Percentiles rank a stretch among this genome's conserved stretches.
phyloP scores from a whole-genome alignment of 179 eudicot genomes.

The Beta macrorhiza region DNA sequence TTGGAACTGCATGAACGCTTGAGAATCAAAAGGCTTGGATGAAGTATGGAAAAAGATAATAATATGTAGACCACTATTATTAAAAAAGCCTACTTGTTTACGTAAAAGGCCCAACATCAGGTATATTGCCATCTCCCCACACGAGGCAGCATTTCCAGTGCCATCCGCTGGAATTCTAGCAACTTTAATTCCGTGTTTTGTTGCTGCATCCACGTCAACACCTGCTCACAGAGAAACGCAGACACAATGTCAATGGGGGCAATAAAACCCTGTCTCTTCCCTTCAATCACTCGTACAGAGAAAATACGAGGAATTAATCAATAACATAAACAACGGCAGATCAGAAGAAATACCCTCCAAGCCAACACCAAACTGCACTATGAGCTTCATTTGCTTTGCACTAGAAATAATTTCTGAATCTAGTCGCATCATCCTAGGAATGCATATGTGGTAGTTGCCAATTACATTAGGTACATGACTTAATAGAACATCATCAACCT shows the following conservation, averaged over 20 bases:
- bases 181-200: constrained; percentile 74
- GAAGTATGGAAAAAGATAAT: neutral
- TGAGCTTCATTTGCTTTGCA: constrained; percentile 77
- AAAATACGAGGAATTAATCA: neutral
- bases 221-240: constrained; percentile 42
- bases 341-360: constrained; percentile 49
- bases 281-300: neutral
- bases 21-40: neutral
- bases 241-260: neutral
- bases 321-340: constrained; percentile 1
- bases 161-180: constrained; percentile 69
- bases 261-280: neutral
- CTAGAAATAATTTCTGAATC: constrained; percentile 59
- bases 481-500: constrained; percentile 79
- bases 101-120: constrained; percentile 89
- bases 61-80: neutral
- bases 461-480: constrained; percentile 55
- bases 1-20: neutral
- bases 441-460: constrained; percentile 75
- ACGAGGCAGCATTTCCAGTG: constrained; percentile 88
- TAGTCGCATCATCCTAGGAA: constrained; percentile 56
- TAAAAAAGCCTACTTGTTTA: constrained; percentile 54
- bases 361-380: constrained; percentile 93
- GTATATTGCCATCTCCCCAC: constrained; percentile 97
- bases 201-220: constrained; percentile 73